Evolutionary conservation across 2,329 filamentous ascomycete species (phyloP), one percentile per base, ranked within the genome.

Genomic region (Hymenotorrendiella dingleyae): DNA sequence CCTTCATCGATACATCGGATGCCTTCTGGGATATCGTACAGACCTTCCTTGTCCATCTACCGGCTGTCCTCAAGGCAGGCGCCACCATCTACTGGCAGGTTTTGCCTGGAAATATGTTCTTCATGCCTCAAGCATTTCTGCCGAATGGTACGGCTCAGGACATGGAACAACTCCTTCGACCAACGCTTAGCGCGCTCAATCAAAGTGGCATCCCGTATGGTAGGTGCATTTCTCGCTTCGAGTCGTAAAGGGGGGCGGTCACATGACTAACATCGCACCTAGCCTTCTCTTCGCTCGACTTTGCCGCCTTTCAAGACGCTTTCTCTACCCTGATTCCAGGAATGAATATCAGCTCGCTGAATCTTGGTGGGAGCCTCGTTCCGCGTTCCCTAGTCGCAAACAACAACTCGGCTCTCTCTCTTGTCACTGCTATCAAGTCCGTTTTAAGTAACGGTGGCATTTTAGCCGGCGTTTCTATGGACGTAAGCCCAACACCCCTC

Each of bases 321-420:
- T 47, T 40, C 23, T 10, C 11, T 5, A 28, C 33, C 2, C 10
- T 42, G 16, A 44, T 41, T 7, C 41, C 45, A 4, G 19, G 37
- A 2, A 39, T 33, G 9, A 39, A 42, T n/a, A 41, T 47, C 10
- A 29, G 22, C 8, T 17, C 20, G 16, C 7, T 39, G 17, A 43
- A 45, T n/a, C 27, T 44, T 28, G 41, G 45, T 5, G 45, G 45
- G 3, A 29, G 28, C 17, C n/a, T 45, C n/a, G 21, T 44, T 27
- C 37, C 41, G 6, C 37, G 30, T 21, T 47, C 33, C 19, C 16
- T 34, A 3, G 45, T 39, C 2, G 41, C 3, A 32, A 2, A 4
- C 1, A 17, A 7, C 19, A 17, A 17, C 9, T 32, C 29, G 4
- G 10, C 29, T 4, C n/a, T 10, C 5, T 26, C 41, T 4, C 24